phyloP scores from a whole-genome alignment of 331 rosid species.

The Pyrus hybrid region DNA sequence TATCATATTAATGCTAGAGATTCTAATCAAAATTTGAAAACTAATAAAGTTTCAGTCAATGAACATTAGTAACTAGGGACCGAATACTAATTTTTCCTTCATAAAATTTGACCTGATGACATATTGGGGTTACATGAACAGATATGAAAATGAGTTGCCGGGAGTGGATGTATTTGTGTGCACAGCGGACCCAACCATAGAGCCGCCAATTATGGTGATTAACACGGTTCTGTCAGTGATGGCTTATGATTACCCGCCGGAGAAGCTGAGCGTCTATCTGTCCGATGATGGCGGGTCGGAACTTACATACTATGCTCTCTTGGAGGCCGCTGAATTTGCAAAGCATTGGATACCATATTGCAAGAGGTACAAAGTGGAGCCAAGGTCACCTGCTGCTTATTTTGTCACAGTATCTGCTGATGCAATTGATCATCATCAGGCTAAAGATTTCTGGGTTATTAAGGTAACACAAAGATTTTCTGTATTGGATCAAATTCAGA shows the following conservation, averaged over 20 bases:
- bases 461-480: conserved; percentile 26
- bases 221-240: conserved; percentile 68
- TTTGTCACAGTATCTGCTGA: conserved; percentile 9
- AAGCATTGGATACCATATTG: conserved; percentile 79
- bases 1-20: too few species aligned
- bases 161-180: conserved; percentile 77
- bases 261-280: conserved; percentile 65
- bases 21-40: too few species aligned
- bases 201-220: conserved; percentile 70
- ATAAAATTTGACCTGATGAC: background rate
- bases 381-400: conserved; percentile 69
- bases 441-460: conserved; percentile 6
- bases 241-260: conserved; percentile 75
- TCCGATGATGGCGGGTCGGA: conserved; percentile 73
- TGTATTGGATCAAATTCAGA: background rate
- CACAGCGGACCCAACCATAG: conserved; percentile 69
- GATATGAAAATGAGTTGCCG: conserved; percentile 45
- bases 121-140: conserved; percentile 2
- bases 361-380: conserved; percentile 54
- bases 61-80: too few species aligned
- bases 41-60: too few species aligned
- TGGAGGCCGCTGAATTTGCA: conserved; percentile 58
- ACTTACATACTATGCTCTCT: conserved; percentile 52
- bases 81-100: too few species aligned
- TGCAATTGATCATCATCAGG: background rate